Percentiles rank a stretch among this genome's conserved stretches.
Conservation (phyloP, 1,139 yeast species). For the Zhuliangozyma parablackwelliae region DNA sequence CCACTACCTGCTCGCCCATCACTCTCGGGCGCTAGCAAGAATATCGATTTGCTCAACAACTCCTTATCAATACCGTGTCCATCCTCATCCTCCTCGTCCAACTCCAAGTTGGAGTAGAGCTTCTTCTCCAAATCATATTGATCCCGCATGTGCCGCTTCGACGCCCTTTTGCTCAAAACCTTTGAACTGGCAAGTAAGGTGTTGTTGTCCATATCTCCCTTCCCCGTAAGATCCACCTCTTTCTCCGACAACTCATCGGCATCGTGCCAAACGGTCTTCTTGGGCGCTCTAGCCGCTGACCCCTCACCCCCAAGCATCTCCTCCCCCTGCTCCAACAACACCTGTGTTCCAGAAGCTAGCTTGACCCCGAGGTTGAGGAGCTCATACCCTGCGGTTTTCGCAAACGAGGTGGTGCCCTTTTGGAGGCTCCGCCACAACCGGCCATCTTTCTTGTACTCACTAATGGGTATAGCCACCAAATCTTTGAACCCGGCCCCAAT, state of each 20-base stretch:
- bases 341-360: constrained; percentile 85
- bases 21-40: constrained; percentile 11
- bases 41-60: constrained; percentile 12
- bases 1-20: background rate
- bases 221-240: background rate
- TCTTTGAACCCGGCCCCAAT: constrained; percentile 78
- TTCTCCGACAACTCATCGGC: background rate
- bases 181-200: constrained; percentile 10
- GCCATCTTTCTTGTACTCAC: constrained; percentile 72
- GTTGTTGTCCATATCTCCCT: constrained; percentile 1
- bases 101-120: constrained; percentile 25
- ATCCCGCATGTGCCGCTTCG: constrained; percentile 12
- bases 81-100: constrained; percentile 19
- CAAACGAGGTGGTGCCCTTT: constrained; percentile 74
- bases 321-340: constrained; percentile 75
- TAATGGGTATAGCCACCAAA: constrained; percentile 66
- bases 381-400: constrained; percentile 78
- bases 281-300: constrained; percentile 32
- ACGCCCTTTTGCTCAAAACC: constrained; percentile 8
- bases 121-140: constrained; percentile 19
- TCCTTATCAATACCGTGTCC: constrained; percentile 14
- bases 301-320: constrained; percentile 70
- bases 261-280: background rate
- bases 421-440: constrained; percentile 66
- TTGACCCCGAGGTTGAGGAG: constrained; percentile 78